phyloP scores from a whole-genome alignment of 805 yeast genomes.

The Candida wancherniae region DNA sequence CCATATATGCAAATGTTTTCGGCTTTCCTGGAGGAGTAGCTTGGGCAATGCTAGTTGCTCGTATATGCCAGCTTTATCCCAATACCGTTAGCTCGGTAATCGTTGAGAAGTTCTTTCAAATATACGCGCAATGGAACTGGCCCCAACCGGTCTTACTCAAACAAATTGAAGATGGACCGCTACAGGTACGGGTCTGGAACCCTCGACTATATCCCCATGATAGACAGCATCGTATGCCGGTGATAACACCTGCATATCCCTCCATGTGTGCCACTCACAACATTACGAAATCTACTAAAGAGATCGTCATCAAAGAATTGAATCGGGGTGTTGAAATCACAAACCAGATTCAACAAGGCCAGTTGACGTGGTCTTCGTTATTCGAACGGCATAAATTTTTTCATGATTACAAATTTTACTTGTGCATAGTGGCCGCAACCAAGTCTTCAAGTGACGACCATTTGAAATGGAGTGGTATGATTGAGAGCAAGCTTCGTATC shows the following conservation, averaged over 20 bases:
- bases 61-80: slow-evolving; percentile 94
- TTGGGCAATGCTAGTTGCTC: slow-evolving; percentile 99
- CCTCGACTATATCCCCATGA: slow-evolving; percentile 88
- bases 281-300: slow-evolving; percentile 83
- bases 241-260: slow-evolving; percentile 96
- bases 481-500: slow-evolving; percentile 79
- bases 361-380: slow-evolving; percentile 67
- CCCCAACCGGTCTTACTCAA: slow-evolving; percentile 95
- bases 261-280: slow-evolving; percentile 99
- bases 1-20: slow-evolving; percentile 88
- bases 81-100: slow-evolving; percentile 92
- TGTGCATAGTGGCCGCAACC: slow-evolving; percentile 77
- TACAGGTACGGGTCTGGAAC: slow-evolving; percentile 96
- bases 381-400: slow-evolving; percentile 81
- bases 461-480: slow-evolving; percentile 86
- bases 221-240: slow-evolving; percentile 91
- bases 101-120: slow-evolving; percentile 82
- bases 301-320: slow-evolving; percentile 74
- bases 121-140: slow-evolving; percentile 91
- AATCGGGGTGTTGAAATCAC: slow-evolving; percentile 69
- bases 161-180: slow-evolving; percentile 94
- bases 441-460: slow-evolving; percentile 75
- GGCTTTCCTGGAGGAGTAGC: slow-evolving; percentile 99
- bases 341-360: slow-evolving; percentile 60
- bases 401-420: slow-evolving; percentile 75